Conservation (phyloP, 257 asterid genomes). For the Solanum rostratum region DNA sequence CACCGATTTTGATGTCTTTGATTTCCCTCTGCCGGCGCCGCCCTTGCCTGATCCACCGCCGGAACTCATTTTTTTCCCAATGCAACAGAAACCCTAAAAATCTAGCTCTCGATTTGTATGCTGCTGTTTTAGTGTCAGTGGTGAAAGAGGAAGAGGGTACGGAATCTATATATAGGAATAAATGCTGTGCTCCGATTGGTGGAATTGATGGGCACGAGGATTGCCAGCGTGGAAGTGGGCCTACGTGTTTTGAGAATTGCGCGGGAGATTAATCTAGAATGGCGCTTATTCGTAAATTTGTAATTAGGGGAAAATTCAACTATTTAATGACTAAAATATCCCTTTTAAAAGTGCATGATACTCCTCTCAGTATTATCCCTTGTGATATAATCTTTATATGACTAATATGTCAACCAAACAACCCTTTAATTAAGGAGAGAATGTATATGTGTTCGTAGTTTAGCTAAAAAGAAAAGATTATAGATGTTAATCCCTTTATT, state of each 20-base stretch:
- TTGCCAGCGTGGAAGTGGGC: background rate
- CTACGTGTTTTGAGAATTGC: background rate
- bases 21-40: background rate
- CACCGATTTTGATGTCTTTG: background rate
- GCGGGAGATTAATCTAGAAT: background rate
- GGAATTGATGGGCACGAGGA: background rate
- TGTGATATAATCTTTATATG: background rate
- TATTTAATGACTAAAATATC: background rate
- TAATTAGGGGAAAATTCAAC: background rate
- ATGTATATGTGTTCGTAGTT: background rate
- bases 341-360: background rate
- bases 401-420: background rate
- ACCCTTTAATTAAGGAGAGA: background rate
- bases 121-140: background rate
- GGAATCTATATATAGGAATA: background rate
- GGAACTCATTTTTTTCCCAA: background rate
- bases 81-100: background rate
- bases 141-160: background rate
- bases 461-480: no score
- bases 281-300: background rate
- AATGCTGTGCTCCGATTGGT: background rate
- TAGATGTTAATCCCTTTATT: no score
- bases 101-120: background rate
- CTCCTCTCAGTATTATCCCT: background rate
- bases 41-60: background rate